Evolutionary conservation across 2,329 filamentous ascomycete genomes (phyloP).

Genomic region (Calonectria montana): DNA sequence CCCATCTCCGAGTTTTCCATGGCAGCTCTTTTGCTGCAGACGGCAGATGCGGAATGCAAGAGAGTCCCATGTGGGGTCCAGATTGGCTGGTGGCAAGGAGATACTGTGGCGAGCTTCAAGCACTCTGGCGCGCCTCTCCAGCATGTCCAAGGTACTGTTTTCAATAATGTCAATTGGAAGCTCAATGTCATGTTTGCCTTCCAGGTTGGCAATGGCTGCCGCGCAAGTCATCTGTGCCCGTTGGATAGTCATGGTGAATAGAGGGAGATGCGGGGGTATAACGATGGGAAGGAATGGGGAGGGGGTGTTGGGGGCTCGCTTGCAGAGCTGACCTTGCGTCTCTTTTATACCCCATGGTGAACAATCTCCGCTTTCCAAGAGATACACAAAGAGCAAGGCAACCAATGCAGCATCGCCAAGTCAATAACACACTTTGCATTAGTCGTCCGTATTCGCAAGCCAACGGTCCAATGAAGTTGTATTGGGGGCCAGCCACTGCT

Average conservation of each 20-base stretch:
- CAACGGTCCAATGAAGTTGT: not conserved
- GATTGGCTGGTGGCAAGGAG: not conserved
- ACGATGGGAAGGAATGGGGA: not conserved
- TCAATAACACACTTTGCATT: not conserved
- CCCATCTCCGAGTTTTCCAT: not conserved
- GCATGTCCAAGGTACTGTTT: not conserved
- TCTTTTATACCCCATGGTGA: not conserved
- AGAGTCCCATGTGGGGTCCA: not conserved
- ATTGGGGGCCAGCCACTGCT: not conserved
- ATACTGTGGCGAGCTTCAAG: not conserved
- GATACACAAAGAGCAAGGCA: not conserved
- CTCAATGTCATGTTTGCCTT: not conserved
- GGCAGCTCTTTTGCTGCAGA: not conserved
- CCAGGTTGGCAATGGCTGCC: constrained; percentile 1
- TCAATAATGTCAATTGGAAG: not conserved
- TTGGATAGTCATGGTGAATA: not conserved
- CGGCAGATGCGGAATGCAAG: constrained; percentile 1
- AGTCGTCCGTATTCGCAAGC: not conserved
- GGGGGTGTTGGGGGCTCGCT: not conserved
- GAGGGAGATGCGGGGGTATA: not conserved
- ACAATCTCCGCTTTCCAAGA: not conserved
- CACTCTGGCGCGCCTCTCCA: not conserved
- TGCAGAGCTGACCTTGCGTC: not conserved
- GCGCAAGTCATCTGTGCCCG: constrained; percentile 1
- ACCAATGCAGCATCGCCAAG: not conserved